Percentiles rank a stretch among this genome's conserved stretches.
phyloP scores from a whole-genome alignment of 2,329 filamentous ascomycete species.

The Chaetothyriales sp. region DNA sequence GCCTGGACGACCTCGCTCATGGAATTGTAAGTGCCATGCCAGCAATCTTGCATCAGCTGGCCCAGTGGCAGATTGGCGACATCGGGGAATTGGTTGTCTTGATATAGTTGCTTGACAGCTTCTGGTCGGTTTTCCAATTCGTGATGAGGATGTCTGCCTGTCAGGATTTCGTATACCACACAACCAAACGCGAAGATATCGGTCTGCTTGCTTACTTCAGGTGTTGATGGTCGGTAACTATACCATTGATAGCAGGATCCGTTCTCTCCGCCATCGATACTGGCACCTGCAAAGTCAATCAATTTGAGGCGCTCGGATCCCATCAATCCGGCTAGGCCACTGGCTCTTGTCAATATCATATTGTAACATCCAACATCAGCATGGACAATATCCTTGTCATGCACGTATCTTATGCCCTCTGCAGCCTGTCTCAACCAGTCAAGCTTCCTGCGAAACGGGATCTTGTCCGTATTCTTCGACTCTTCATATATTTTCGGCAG shows the following conservation, averaged over 20 bases:
- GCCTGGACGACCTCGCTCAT: constrained; percentile 3
- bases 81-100: constrained; percentile 5
- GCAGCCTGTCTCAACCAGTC: no score
- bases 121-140: constrained; percentile 3
- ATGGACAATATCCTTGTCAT: constrained; percentile 7
- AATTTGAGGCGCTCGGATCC: constrained; percentile 5
- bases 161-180: constrained; percentile 3
- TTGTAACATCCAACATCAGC: constrained; percentile 8
- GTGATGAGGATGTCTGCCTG: constrained; percentile 6
- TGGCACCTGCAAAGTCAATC: constrained; percentile 4
- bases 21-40: constrained; percentile 4
- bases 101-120: constrained; percentile 4
- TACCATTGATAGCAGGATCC: constrained; percentile 7
- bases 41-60: constrained; percentile 3
- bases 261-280: no score
- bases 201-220: constrained; percentile 4
- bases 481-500: constrained; percentile 3
- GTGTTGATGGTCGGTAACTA: constrained; percentile 7
- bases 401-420: constrained; percentile 3
- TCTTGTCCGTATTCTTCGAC: constrained; percentile 1
- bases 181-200: constrained; percentile 4
- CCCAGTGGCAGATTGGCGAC: constrained; percentile 4
- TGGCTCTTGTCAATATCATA: constrained; percentile 5
- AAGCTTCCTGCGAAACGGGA: constrained; percentile 2
- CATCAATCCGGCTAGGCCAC: constrained; percentile 4